phyloP scores from a whole-genome alignment of 1,284 basidiomycete genomes.

The Entoloma clypeatum region DNA sequence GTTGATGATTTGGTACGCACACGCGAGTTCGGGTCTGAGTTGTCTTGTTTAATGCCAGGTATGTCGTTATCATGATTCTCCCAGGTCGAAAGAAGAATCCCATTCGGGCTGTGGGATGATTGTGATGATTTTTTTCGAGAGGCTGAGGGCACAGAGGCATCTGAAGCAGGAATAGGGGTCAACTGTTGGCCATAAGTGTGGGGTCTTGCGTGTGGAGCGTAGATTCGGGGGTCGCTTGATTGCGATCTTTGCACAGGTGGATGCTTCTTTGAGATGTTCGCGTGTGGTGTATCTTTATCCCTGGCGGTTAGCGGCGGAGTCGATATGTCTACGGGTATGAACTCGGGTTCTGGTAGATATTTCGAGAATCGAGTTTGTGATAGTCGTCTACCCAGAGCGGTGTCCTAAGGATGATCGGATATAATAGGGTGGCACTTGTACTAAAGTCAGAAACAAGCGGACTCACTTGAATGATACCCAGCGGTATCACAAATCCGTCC shows the following conservation, averaged over 20 bases:
- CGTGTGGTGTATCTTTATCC: no score
- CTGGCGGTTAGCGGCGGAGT: no score
- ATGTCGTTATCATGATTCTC: constrained; percentile 28
- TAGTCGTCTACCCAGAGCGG: constrained; percentile 67
- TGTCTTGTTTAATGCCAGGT: constrained; percentile 15
- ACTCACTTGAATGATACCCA: constrained; percentile 79
- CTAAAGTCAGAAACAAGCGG: constrained; percentile 1
- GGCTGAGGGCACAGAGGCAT: constrained; percentile 46
- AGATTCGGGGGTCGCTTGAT: constrained; percentile 32
- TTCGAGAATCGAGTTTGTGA: constrained; percentile 42
- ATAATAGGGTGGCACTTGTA: constrained; percentile 4
- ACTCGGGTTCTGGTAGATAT: constrained; percentile 22
- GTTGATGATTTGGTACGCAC: constrained; percentile 47
- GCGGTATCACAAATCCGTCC: constrained; percentile 82
- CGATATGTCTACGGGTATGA: constrained; percentile 21
- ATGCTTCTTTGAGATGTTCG: constrained; percentile 20
- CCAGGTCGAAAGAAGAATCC: constrained; percentile 17
- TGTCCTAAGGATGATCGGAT: constrained; percentile 49
- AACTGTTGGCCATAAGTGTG: constrained; percentile 37
- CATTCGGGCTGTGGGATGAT: constrained; percentile 17
- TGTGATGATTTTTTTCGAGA: constrained; percentile 30
- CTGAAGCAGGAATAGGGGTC: constrained; percentile 60
- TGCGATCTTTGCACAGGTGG: constrained; percentile 34
- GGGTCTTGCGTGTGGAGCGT: constrained; percentile 19
- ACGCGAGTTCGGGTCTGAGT: constrained; percentile 34